Percentiles rank a stretch among this genome's conserved stretches.
phyloP scores from a whole-genome alignment of 208 protist species.

The Leishmania aethiopica region DNA sequence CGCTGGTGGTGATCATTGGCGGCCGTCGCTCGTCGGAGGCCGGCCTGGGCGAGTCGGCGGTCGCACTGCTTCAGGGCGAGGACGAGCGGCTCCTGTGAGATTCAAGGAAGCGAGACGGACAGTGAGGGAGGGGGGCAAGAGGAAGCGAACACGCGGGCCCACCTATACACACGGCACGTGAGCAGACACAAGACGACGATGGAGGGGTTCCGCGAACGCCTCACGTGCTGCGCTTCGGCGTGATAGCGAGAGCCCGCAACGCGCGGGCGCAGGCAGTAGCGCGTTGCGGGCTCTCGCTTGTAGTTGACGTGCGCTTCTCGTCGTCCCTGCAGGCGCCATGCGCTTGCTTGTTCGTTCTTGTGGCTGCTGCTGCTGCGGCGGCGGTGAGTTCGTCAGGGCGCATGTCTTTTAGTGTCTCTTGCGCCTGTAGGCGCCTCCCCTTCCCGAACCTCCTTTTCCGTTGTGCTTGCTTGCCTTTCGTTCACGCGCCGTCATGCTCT shows the following conservation, averaged over 20 bases:
- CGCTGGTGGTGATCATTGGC: conserved; percentile 12
- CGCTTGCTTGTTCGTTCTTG: too few species aligned
- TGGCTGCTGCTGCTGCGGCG: too few species aligned
- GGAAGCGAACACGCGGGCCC: neutral
- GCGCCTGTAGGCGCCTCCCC: too few species aligned
- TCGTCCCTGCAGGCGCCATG: neutral
- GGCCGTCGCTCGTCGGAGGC: conserved; percentile 12
- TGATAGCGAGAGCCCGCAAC: neutral
- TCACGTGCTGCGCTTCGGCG: neutral
- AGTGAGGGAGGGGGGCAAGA: neutral
- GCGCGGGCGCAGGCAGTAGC: too few species aligned
- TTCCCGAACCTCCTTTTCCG: too few species aligned
- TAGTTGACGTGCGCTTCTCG: neutral
- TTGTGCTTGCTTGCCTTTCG: too few species aligned
- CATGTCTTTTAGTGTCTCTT: too few species aligned
- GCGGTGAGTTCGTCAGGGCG: too few species aligned
- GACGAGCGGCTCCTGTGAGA: conserved; percentile 9
- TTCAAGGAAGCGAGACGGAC: neutral
- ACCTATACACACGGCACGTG: neutral
- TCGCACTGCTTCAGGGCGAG: neutral
- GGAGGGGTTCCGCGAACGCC: neutral
- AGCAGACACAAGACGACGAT: neutral
- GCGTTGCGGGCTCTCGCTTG: neutral
- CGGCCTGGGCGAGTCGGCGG: conserved; percentile 1
- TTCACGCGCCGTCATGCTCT: too few species aligned